phyloP scores from a whole-genome alignment of 257 asterid genomes.

The Nyctanthes arbortristis region DNA sequence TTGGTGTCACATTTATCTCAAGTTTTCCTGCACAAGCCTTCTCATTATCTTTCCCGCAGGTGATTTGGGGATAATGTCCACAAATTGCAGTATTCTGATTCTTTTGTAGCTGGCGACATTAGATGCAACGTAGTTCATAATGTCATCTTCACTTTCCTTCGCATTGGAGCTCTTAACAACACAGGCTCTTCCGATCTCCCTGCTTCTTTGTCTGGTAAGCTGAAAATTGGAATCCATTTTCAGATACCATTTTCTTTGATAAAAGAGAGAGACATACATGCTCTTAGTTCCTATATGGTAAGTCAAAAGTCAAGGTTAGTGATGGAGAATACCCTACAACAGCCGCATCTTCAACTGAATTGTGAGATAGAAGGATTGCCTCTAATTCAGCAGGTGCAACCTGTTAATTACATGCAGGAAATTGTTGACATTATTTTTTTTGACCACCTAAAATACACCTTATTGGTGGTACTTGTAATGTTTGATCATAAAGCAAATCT shows the following conservation, averaged over 20 bases:
- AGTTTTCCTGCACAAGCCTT: constrained; percentile 65
- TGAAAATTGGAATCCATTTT: constrained; percentile 21
- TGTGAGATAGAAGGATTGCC: constrained; percentile 83
- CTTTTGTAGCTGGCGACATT: constrained; percentile 72
- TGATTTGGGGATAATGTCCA: constrained; percentile 74
- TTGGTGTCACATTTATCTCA: constrained; percentile 31
- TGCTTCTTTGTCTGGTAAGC: constrained; percentile 73
- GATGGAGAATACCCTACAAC: constrained; percentile 65
- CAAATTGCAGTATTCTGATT: constrained; percentile 65
- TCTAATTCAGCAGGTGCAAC: constrained; percentile 99
- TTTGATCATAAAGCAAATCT: background rate
- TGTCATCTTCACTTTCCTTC: constrained; percentile 64
- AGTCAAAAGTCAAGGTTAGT: background rate
- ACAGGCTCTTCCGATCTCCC: constrained; percentile 92
- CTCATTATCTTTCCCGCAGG: constrained; percentile 94
- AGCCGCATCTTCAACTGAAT: constrained; percentile 90
- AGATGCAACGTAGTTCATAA: constrained; percentile 62
- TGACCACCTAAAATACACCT: background rate
- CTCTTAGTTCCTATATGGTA: background rate
- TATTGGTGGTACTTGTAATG: background rate
- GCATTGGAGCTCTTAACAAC: constrained; percentile 65
- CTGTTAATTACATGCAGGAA: constrained; percentile 35
- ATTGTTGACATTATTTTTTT: background rate
- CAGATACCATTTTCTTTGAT: too few species aligned
- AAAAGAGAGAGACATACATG: too few species aligned